These are phyloP conservation scores for Sporobolus alterniflorus DNA, from an alignment of 202 grass and related monocot genomes.

Conservation along the genomic window DNA sequence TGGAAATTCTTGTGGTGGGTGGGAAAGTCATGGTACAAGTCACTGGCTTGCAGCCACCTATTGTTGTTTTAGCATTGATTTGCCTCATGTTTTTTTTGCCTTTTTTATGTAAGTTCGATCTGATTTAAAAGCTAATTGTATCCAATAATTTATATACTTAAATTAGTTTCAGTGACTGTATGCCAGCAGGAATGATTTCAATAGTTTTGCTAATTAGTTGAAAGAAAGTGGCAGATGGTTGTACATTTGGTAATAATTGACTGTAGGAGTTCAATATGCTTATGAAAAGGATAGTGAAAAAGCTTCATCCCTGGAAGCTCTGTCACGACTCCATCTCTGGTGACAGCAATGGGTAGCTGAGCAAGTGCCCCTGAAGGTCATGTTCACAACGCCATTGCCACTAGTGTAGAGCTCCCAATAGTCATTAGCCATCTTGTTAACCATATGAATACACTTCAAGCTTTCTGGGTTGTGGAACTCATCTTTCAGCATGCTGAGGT, in stretches of 20 bases:
- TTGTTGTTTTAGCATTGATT: not conserved
- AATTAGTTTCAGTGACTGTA: conserved; percentile 9
- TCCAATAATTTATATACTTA: not conserved
- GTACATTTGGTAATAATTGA: conserved; percentile 9
- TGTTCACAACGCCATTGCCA: too few species aligned
- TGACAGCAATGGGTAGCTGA: too few species aligned
- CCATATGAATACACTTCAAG: too few species aligned
- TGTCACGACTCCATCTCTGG: too few species aligned
- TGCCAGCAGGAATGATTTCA: not conserved
- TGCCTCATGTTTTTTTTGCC: not conserved
- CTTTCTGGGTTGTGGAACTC: too few species aligned
- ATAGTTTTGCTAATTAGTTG: not conserved
- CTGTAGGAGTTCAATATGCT: not conserved
- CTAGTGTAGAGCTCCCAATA: too few species aligned
- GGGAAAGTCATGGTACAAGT: not conserved
- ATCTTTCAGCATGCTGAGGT: too few species aligned
- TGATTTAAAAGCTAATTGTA: not conserved
- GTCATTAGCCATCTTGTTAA: too few species aligned
- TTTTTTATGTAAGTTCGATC: not conserved
- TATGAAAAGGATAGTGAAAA: not conserved
- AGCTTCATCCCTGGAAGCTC: too few species aligned
- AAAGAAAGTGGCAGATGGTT: not conserved
- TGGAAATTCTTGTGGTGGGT: not conserved
- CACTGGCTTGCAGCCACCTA: not conserved
- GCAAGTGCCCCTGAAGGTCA: too few species aligned